Conservation (phyloP, 305 asterid genomes). For the Fraxinus dipetala region DNA sequence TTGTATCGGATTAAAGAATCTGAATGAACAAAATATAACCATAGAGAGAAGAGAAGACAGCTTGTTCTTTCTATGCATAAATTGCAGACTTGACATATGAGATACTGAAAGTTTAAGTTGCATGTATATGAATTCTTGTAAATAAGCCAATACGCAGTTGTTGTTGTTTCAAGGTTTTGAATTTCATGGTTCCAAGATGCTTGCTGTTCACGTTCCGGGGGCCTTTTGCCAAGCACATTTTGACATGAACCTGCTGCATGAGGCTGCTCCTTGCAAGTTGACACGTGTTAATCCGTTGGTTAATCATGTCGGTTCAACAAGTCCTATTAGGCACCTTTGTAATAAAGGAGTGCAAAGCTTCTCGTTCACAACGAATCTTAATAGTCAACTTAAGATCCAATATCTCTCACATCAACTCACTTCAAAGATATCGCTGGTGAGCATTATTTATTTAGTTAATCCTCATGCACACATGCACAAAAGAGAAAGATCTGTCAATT, state of each 20-base stretch:
- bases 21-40: neutral
- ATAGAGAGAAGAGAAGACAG: neutral
- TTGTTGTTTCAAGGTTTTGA: conserved; percentile 29
- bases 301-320: conserved; percentile 25
- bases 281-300: conserved; percentile 36
- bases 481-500: neutral
- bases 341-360: conserved; percentile 38
- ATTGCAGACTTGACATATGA: neutral
- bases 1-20: neutral
- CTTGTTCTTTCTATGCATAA: neutral
- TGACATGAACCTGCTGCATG: conserved; percentile 46
- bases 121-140: neutral
- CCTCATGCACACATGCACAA: neutral
- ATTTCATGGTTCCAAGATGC: conserved; percentile 51
- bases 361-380: conserved; percentile 37
- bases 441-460: conserved; percentile 8
- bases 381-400: conserved; percentile 45
- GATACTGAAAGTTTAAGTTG: neutral
- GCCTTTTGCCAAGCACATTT: conserved; percentile 37
- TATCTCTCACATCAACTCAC: conserved; percentile 40
- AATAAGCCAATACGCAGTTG: neutral
- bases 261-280: conserved; percentile 35
- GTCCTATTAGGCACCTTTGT: conserved; percentile 30
- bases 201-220: conserved; percentile 43
- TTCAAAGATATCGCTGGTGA: conserved; percentile 74